Base-by-base conservation (phyloP, 2,329 filamentous ascomycete species). In the Trichoderma sp. region DNA sequence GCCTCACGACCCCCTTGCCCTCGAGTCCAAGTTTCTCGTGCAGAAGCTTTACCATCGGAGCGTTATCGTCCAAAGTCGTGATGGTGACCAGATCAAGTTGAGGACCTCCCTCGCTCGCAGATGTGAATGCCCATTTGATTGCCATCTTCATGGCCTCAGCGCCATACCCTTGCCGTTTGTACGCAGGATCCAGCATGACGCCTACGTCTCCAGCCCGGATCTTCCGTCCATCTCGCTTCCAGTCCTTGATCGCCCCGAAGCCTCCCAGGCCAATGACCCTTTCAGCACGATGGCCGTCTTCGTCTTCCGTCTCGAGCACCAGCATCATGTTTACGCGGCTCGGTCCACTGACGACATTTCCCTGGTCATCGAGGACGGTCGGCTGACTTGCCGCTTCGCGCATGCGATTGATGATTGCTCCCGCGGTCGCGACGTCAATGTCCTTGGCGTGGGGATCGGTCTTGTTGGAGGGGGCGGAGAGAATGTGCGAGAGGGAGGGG, bases 21-120 rank as follows among this genome's bases (percentile, higher is more conserved):
- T 66, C 57, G 34, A 74, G 67, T 1, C 71, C 70, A 28, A 75
- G 44, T 62, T 69, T 73, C 28, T 68, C 65, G 15, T 72, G 64
- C 0, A 68, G 55, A n/a, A 41, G 58, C 69, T 72, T 10, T 67
- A 73, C 3, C 59, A 62, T 62, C n/a, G 59, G n/a, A 9, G 4
- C 41, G 14, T 62, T 62, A 24, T 62, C 59, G 1, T 54, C 39
- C 48, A 62, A 5, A 9, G 59, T 62, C n/a, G 59, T 62, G 19
- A 74, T 67, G 14, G 72, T 72, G 7, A 75, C 70, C 58, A 71
- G 48, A 54, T 74, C 72, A 55, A 62, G 59, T 66, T 74, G 73
- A 67, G 66, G 67, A 0, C 73, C 73, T 41, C 73, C 71, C 26
- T 68, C 61, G 9, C 7, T 34, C 5, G 68, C 69, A 1, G 64